A percentile compares a stretch with the other conserved stretches of the same genome.
phyloP scores from a whole-genome alignment of 257 asterid species.

The Nicotiana noctiflora region DNA sequence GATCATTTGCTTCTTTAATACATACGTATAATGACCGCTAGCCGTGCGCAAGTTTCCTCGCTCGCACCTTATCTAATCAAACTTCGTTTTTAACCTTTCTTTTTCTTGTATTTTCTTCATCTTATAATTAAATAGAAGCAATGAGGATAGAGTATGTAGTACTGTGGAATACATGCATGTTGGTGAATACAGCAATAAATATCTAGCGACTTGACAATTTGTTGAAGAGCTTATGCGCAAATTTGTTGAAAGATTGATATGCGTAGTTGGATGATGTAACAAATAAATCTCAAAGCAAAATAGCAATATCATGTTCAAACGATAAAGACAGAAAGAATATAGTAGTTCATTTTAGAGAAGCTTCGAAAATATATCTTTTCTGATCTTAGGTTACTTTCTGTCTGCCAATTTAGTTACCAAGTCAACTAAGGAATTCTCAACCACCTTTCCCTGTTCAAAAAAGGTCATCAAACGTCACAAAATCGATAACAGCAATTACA shows the following conservation, averaged over 20 bases:
- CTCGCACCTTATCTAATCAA: too few relatives aligned
- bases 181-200: background rate
- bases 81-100: too few relatives aligned
- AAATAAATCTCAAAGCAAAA: background rate
- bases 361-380: background rate
- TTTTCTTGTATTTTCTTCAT: too few relatives aligned
- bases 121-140: too few relatives aligned
- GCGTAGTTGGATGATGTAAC: background rate
- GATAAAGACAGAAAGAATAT: background rate
- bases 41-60: too few relatives aligned
- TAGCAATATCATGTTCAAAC: background rate
- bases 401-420: background rate
- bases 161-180: too few relatives aligned
- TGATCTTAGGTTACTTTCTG: background rate
- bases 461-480: background rate
- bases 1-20: too few relatives aligned
- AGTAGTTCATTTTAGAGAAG: background rate
- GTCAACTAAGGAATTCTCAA: background rate
- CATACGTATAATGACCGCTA: too few relatives aligned
- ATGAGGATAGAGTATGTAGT: too few relatives aligned
- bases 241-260: background rate
- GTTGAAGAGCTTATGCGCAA: too few relatives aligned
- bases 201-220: background rate
- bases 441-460: background rate
- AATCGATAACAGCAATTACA: too few relatives aligned